phyloP scores from a whole-genome alignment of 73 alveolate genomes.

The Symbiodinium natans region DNA sequence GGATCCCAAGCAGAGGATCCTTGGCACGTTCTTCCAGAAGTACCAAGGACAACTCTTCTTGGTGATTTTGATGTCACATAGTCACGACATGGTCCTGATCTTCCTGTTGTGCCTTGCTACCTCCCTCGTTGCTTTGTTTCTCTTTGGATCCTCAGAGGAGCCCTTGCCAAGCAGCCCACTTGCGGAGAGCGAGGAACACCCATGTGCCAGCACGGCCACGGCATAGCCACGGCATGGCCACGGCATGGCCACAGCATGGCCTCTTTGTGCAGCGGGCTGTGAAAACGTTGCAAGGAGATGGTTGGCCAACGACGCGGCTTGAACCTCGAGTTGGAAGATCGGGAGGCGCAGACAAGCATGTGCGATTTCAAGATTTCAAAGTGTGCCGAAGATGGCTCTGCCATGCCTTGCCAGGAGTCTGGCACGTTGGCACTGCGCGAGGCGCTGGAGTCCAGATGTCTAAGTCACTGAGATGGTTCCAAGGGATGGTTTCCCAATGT shows the following conservation, averaged over 20 bases:
- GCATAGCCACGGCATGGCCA: too few species aligned
- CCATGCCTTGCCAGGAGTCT: not conserved
- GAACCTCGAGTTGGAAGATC: not conserved
- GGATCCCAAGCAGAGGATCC: not conserved
- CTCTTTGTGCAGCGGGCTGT: too few species aligned
- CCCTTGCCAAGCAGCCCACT: not conserved
- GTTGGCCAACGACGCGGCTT: not conserved
- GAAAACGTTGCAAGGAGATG: too few species aligned
- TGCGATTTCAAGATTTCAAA: not conserved
- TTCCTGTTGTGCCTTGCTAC: not conserved
- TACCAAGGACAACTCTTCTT: constrained; percentile 1
- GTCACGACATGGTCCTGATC: not conserved
- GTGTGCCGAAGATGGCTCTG: not conserved
- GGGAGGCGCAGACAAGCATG: not conserved
- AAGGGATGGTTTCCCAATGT: too few species aligned
- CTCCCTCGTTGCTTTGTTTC: not conserved
- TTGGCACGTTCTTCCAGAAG: constrained; percentile 9
- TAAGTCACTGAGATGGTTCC: too few species aligned
- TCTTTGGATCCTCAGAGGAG: not conserved
- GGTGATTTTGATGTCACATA: too few species aligned
- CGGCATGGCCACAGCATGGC: too few species aligned
- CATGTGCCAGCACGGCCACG: too few species aligned
- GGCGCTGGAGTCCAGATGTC: not conserved
- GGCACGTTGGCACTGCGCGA: not conserved
- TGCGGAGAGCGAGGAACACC: not conserved